phyloP scores from a whole-genome alignment of 1,284 basidiomycete genomes.

The Coniferiporia sulphurascens region DNA sequence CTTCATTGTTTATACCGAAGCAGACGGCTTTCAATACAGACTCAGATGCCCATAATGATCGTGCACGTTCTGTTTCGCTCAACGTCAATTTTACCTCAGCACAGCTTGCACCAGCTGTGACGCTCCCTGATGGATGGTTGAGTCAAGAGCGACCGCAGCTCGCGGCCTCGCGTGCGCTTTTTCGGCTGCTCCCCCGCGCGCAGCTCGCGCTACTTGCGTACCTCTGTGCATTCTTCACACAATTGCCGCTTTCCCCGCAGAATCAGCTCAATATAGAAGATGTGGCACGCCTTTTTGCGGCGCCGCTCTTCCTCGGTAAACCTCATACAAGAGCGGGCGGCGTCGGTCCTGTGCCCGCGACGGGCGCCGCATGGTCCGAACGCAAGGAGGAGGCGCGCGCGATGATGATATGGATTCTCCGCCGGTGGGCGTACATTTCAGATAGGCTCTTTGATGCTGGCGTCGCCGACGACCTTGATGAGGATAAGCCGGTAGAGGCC shows the following conservation, averaged over 20 bases:
- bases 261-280: conserved; percentile 13
- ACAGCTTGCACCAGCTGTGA: conserved; percentile 11
- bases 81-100: neutral
- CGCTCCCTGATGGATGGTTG: conserved; percentile 18
- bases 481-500: neutral
- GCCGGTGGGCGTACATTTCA: conserved; percentile 12
- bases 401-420: conserved; percentile 15
- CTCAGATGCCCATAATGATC: neutral
- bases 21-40: no score
- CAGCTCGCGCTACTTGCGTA: conserved; percentile 57
- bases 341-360: neutral
- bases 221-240: conserved; percentile 53
- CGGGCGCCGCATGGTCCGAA: neutral
- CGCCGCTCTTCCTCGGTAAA: conserved; percentile 10
- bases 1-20: conserved; percentile 16
- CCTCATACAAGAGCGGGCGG: neutral
- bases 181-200: conserved; percentile 55
- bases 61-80: neutral
- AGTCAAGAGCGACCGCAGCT: conserved; percentile 33
- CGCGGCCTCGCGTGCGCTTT: conserved; percentile 44
- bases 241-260: conserved; percentile 11
- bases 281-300: conserved; percentile 11
- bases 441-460: conserved; percentile 8
- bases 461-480: neutral
- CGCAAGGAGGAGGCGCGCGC: conserved; percentile 10